Evolutionary conservation across 2,329 filamentous ascomycete genomes (phyloP).

Genomic region (Trichophyton benhamiae): DNA sequence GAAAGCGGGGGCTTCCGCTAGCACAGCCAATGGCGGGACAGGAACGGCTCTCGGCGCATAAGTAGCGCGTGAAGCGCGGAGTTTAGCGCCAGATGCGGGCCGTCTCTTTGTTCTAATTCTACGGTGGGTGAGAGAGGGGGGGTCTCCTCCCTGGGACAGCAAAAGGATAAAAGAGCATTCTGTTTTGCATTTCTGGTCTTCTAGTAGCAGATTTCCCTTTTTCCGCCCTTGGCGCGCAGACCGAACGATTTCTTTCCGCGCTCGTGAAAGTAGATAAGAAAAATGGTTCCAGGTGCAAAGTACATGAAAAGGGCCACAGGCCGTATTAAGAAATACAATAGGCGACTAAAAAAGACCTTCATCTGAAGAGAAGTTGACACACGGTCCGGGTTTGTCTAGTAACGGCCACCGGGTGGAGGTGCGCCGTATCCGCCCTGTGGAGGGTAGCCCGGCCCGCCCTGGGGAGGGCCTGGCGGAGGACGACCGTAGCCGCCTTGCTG

Average conservation of each 20-base stretch:
- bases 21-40: not conserved
- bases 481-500: conserved; percentile 16
- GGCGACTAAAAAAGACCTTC: not conserved
- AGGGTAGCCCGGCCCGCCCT: conserved; percentile 13
- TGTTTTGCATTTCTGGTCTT: not conserved
- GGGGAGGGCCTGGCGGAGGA: conserved; percentile 11
- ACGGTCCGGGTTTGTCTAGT: not conserved
- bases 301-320: not conserved
- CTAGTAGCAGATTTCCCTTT: not conserved
- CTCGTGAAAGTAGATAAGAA: not conserved
- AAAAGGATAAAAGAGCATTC: not conserved
- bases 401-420: conserved; percentile 15
- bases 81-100: not conserved
- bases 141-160: too few relatives aligned
- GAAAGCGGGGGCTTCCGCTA: not conserved
- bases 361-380: not conserved
- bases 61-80: not conserved
- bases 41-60: not conserved
- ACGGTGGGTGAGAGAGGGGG: too few relatives aligned
- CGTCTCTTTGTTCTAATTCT: too few relatives aligned
- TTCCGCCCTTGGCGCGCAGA: not conserved
- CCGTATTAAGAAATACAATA: not conserved
- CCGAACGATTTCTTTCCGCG: not conserved
- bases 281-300: not conserved
- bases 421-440: conserved; percentile 17